Evolutionary conservation across 768 basidiomycete species (phyloP).

Genomic region (Pisolithus albus): DNA sequence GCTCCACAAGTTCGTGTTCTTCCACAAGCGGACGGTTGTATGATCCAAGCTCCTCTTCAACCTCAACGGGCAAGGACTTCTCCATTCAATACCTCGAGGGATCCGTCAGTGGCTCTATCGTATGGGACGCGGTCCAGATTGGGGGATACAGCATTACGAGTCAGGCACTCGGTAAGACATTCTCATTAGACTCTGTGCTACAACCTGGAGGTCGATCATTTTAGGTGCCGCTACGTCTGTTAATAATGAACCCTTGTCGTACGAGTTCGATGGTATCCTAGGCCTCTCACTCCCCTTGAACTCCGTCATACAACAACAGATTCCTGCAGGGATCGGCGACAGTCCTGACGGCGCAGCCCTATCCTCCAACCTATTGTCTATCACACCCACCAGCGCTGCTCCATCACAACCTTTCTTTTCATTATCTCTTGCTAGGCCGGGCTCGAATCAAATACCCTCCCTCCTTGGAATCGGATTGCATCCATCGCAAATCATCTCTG

Average conservation of each 20-base stretch:
- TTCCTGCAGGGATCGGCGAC: constrained; percentile 45
- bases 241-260: constrained; percentile 47
- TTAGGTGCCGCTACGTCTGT: constrained; percentile 56
- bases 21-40: constrained; percentile 44
- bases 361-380: constrained; percentile 65
- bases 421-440: constrained; percentile 62
- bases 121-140: constrained; percentile 59
- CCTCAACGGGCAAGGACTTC: constrained; percentile 38
- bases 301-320: constrained; percentile 50
- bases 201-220: not conserved
- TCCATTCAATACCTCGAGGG: constrained; percentile 56
- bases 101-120: constrained; percentile 51
- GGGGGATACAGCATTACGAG: constrained; percentile 57
- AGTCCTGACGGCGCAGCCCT: constrained; percentile 59
- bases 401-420: constrained; percentile 62
- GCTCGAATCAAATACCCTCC: constrained; percentile 48
- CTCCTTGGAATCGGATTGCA: constrained; percentile 66
- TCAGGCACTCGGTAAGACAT: constrained; percentile 64
- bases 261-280: constrained; percentile 58
- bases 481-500: constrained; percentile 43
- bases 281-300: constrained; percentile 71
- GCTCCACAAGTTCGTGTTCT: constrained; percentile 48
- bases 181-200: not conserved
- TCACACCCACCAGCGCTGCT: constrained; percentile 45
- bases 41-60: constrained; percentile 42